phyloP scores from a whole-genome alignment of 306 rosid genomes.

The Amphicarpaea edgeworthii region DNA sequence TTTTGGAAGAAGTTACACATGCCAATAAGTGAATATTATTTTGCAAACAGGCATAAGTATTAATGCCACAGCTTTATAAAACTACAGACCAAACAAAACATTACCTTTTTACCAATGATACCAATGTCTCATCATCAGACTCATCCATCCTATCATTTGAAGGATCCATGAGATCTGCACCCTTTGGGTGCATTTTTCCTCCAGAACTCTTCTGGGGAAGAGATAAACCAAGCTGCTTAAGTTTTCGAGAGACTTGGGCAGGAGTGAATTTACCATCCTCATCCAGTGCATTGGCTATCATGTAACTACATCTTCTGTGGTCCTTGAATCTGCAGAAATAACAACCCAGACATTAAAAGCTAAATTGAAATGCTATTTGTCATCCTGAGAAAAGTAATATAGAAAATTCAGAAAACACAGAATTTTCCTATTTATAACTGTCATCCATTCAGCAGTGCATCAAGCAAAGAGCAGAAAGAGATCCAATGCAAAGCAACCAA shows the following conservation, averaged over 20 bases:
- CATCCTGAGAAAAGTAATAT: background rate
- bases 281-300: slow-evolving; percentile 89
- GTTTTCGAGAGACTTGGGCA: slow-evolving; percentile 80
- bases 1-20: slow-evolving; percentile 18
- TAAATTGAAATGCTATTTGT: background rate
- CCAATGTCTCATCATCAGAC: slow-evolving; percentile 76
- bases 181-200: slow-evolving; percentile 45
- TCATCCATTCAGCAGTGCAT: slow-evolving; percentile 17
- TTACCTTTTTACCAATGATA: slow-evolving; percentile 73
- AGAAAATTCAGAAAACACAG: slow-evolving; percentile 19
- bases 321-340: slow-evolving; percentile 73
- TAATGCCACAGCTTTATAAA: slow-evolving; percentile 1
- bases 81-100: slow-evolving; percentile 22
- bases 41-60: background rate
- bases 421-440: slow-evolving; percentile 22
- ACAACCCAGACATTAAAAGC: slow-evolving; percentile 29
- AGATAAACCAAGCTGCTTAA: slow-evolving; percentile 82
- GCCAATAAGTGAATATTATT: slow-evolving; percentile 5
- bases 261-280: slow-evolving; percentile 69
- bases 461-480: slow-evolving; percentile 18
- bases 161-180: slow-evolving; percentile 52
- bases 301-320: slow-evolving; percentile 77
- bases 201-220: slow-evolving; percentile 57
- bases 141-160: slow-evolving; percentile 49
- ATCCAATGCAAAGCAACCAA: slow-evolving; percentile 44